Evolutionary conservation across 495 filamentous ascomycete genomes (phyloP).

Genomic region (Aspergillus haitiensis): DNA sequence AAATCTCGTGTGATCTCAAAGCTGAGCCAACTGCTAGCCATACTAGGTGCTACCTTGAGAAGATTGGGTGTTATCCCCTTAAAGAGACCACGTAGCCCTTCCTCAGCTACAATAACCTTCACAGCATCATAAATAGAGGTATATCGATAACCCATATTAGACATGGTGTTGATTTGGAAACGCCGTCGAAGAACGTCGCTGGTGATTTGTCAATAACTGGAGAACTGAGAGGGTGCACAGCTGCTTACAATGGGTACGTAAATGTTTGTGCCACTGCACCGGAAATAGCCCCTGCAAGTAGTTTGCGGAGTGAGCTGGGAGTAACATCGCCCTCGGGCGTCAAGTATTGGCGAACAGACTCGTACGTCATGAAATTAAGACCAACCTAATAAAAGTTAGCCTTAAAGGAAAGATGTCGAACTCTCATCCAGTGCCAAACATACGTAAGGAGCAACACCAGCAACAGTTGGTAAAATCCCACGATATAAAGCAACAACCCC

Average conservation of each 20-base stretch:
- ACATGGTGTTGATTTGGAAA: constrained; percentile 99
- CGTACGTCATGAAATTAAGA: constrained; percentile 97
- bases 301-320: constrained; percentile 74
- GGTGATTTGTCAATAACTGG: constrained; percentile 14
- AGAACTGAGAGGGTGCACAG: not conserved
- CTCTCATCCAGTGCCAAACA: constrained; percentile 31
- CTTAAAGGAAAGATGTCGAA: constrained; percentile 14
- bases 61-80: constrained; percentile 94
- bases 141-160: constrained; percentile 96
- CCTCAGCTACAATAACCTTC: constrained; percentile 73
- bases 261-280: constrained; percentile 96
- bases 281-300: constrained; percentile 84
- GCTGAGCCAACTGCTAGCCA: constrained; percentile 97
- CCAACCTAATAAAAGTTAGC: constrained; percentile 64
- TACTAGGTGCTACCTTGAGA: constrained; percentile 95
- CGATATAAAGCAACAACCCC: constrained; percentile 82
- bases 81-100: constrained; percentile 77
- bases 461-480: constrained; percentile 89
- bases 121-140: constrained; percentile 83
- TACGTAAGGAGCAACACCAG: constrained; percentile 94
- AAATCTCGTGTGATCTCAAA: constrained; percentile 92
- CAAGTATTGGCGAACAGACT: constrained; percentile 77
- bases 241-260: constrained; percentile 95
- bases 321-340: constrained; percentile 88
- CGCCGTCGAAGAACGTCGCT: constrained; percentile 93